phyloP scores from a whole-genome alignment of 2,329 filamentous ascomycete species.

The Stemphylium beticola region DNA sequence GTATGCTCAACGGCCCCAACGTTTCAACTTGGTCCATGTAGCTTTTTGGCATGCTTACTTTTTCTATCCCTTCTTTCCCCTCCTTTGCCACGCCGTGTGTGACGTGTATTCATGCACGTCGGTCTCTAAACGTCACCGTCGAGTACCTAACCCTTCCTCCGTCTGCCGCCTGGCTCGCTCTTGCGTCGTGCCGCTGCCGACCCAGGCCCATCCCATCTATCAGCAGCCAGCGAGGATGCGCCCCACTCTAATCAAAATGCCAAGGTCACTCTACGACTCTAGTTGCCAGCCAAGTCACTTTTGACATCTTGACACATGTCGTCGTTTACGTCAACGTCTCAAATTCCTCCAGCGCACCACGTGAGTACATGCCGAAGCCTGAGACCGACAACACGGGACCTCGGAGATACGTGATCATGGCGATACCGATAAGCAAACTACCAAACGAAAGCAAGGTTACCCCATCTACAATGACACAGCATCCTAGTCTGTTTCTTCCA shows the following conservation, averaged over 20 bases:
- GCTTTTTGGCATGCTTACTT: neutral
- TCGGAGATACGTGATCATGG: too few species aligned
- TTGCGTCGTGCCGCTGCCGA: neutral
- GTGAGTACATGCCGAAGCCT: too few species aligned
- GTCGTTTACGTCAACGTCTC: too few species aligned
- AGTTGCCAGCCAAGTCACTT: too few species aligned
- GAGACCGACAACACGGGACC: too few species aligned
- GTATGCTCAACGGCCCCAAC: slow-evolving; percentile 1
- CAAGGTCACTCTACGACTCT: too few species aligned
- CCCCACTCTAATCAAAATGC: too few species aligned
- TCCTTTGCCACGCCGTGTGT: neutral
- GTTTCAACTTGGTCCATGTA: neutral
- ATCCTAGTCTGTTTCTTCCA: too few species aligned
- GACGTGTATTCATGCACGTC: slow-evolving; percentile 2
- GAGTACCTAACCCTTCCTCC: neutral
- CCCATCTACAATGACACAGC: slow-evolving; percentile 1
- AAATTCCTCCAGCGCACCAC: too few species aligned
- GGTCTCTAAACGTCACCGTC: neutral
- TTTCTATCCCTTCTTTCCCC: neutral
- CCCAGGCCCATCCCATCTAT: too few species aligned
- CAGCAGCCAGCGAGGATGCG: too few species aligned
- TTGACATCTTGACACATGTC: too few species aligned
- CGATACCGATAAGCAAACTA: neutral
- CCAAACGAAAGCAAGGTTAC: neutral
- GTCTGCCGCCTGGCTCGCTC: neutral